A percentile compares a stretch with the other conserved stretches of the same genome.
phyloP scores from a whole-genome alignment of 768 basidiomycete genomes.

The Mycena vulgaris region DNA sequence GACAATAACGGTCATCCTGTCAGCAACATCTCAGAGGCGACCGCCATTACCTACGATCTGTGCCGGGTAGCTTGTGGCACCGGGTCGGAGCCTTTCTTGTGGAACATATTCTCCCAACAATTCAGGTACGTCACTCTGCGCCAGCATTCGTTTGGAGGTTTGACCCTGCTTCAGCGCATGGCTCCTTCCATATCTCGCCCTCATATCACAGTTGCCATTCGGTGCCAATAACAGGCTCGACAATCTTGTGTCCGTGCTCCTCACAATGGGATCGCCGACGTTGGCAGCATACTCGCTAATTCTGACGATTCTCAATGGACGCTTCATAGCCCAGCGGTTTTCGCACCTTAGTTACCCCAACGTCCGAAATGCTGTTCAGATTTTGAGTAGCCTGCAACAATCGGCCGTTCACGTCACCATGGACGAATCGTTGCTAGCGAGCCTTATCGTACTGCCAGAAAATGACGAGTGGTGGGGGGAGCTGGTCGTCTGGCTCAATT shows the following conservation, averaged over 20 bases:
- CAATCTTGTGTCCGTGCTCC: slow-evolving; percentile 51
- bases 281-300: slow-evolving; percentile 57
- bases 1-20: slow-evolving; percentile 40
- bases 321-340: slow-evolving; percentile 49
- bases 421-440: slow-evolving; percentile 47
- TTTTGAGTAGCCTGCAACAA: slow-evolving; percentile 53
- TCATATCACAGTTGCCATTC: slow-evolving; percentile 59
- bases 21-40: slow-evolving; percentile 39
- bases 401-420: slow-evolving; percentile 51
- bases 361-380: slow-evolving; percentile 40
- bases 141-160: not conserved
- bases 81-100: slow-evolving; percentile 38
- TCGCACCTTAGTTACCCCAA: slow-evolving; percentile 43
- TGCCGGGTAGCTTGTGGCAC: slow-evolving; percentile 44
- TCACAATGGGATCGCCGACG: slow-evolving; percentile 57
- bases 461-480: slow-evolving; percentile 58
- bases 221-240: slow-evolving; percentile 49
- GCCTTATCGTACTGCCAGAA: slow-evolving; percentile 52
- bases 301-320: slow-evolving; percentile 53
- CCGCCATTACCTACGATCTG: slow-evolving; percentile 43
- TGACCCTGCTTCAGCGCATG: slow-evolving; percentile 45
- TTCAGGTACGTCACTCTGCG: slow-evolving; percentile 39
- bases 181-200: slow-evolving; percentile 57
- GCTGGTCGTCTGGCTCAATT: slow-evolving; percentile 50
- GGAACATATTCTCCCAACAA: slow-evolving; percentile 52